phyloP scores from a whole-genome alignment of 2,329 filamentous ascomycete genomes.

The Paraphaeosphaeria sporulosa region DNA sequence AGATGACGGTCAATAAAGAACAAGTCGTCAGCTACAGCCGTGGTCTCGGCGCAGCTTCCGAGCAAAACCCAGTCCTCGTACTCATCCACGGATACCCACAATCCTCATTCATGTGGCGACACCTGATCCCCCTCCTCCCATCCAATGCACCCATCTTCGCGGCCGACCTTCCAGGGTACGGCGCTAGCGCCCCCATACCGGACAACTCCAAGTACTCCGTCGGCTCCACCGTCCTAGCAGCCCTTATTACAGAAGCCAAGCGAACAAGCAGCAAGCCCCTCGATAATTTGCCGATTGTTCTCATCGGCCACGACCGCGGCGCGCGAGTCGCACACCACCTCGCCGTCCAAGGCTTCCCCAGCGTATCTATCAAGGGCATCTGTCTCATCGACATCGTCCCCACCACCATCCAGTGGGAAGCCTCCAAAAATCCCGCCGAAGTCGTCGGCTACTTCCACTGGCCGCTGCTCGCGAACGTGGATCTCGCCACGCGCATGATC shows the following conservation, averaged over 20 bases:
- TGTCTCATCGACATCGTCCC: constrained; percentile 52
- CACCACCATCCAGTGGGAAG: constrained; percentile 62
- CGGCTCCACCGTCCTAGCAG: constrained; percentile 34
- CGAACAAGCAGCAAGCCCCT: constrained; percentile 21
- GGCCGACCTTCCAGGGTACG: constrained; percentile 45
- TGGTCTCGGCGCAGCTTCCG: constrained; percentile 28
- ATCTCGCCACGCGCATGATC: constrained; percentile 61
- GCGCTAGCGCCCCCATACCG: constrained; percentile 33
- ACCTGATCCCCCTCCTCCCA: constrained; percentile 41
- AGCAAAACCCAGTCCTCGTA: constrained; percentile 40
- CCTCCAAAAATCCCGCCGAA: constrained; percentile 46
- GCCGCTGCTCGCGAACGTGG: constrained; percentile 64
- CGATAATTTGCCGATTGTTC: constrained; percentile 28
- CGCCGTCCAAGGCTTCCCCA: constrained; percentile 55
- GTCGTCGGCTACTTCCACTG: constrained; percentile 65
- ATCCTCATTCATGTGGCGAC: constrained; percentile 44
- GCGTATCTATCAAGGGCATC: constrained; percentile 48
- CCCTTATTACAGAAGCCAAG: constrained; percentile 34
- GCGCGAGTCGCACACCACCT: constrained; percentile 64
- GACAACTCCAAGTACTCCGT: constrained; percentile 40
- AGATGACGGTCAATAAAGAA: constrained; percentile 35
- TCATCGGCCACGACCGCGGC: constrained; percentile 66
- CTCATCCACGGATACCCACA: constrained; percentile 45
- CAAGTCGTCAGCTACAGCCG: constrained; percentile 39
- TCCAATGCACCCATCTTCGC: constrained; percentile 36